phyloP scores from a whole-genome alignment of 805 yeast genomes.

The Barnettozyma botsteinii region DNA sequence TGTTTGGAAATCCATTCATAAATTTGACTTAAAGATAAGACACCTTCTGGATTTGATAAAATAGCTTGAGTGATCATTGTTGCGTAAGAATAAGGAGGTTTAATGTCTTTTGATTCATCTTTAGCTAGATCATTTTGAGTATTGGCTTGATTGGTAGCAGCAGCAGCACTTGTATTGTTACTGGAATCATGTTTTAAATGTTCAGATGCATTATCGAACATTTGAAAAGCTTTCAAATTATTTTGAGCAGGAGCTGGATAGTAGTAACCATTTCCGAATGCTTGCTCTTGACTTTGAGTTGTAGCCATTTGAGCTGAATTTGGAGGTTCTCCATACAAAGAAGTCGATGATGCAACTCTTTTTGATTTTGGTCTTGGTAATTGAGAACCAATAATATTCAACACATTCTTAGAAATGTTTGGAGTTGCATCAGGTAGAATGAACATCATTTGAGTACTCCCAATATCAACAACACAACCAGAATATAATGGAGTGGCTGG shows the following conservation, averaged over 20 bases:
- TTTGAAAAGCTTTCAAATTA: constrained; percentile 44
- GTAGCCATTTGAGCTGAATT: neutral
- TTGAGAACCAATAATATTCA: constrained; percentile 31
- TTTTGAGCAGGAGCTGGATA: constrained; percentile 8
- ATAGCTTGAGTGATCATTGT: constrained; percentile 98
- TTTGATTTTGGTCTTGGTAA: constrained; percentile 25
- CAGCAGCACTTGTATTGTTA: neutral
- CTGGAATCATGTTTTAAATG: constrained; percentile 1
- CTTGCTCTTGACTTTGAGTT: neutral
- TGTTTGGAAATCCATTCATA: constrained; percentile 85
- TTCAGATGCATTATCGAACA: constrained; percentile 38
- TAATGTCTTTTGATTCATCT: constrained; percentile 87
- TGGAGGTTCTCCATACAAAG: constrained; percentile 11
- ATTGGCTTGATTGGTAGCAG: constrained; percentile 6
- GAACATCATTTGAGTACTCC: constrained; percentile 99
- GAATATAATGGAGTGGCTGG: constrained; percentile 57
- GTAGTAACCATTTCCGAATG: constrained; percentile 8
- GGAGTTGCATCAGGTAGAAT: constrained; percentile 90
- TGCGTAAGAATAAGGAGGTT: constrained; percentile 96
- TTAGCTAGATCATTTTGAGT: constrained; percentile 59
- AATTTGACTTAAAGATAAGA: constrained; percentile 83
- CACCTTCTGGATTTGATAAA: constrained; percentile 79
- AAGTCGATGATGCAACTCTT: constrained; percentile 9
- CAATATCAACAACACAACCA: constrained; percentile 91
- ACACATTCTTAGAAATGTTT: constrained; percentile 39